Conservation (phyloP, 176 grass and related monocot genomes). For the Echinochloa phyllopogon region DNA sequence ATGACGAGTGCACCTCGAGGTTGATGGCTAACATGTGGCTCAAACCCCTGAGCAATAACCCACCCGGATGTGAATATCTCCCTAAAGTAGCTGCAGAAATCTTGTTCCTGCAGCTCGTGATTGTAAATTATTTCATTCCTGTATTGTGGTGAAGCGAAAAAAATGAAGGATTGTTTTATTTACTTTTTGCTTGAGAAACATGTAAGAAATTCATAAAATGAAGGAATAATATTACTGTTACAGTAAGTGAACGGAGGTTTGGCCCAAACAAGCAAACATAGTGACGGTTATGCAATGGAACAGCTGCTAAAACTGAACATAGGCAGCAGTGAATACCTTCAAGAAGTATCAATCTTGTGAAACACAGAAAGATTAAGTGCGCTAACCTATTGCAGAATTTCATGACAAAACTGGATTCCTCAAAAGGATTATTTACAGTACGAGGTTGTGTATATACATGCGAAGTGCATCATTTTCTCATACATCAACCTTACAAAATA, state of each 20-base stretch:
- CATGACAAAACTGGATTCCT: neutral
- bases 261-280: neutral
- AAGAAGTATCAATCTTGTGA: neutral
- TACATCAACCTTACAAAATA: slow-evolving; percentile 27
- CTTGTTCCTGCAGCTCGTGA: neutral
- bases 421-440: slow-evolving; percentile 44
- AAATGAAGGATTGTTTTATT: neutral
- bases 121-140: slow-evolving; percentile 17
- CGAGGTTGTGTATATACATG: neutral
- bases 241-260: neutral
- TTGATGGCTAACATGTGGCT: slow-evolving; percentile 99
- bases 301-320: neutral
- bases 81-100: slow-evolving; percentile 21
- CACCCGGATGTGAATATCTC: slow-evolving; percentile 81
- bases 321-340: neutral
- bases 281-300: neutral
- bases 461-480: neutral
- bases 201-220: slow-evolving; percentile 20
- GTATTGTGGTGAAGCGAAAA: slow-evolving; percentile 14
- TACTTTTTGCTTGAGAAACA: neutral
- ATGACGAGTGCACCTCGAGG: slow-evolving; percentile 85
- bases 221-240: neutral
- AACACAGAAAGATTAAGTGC: neutral
- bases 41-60: slow-evolving; percentile 75
- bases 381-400: neutral